Evolutionary conservation across 306 rosid genomes (phyloP), one percentile per base, ranked within the genome.

Genomic region (Pueraria montana): DNA sequence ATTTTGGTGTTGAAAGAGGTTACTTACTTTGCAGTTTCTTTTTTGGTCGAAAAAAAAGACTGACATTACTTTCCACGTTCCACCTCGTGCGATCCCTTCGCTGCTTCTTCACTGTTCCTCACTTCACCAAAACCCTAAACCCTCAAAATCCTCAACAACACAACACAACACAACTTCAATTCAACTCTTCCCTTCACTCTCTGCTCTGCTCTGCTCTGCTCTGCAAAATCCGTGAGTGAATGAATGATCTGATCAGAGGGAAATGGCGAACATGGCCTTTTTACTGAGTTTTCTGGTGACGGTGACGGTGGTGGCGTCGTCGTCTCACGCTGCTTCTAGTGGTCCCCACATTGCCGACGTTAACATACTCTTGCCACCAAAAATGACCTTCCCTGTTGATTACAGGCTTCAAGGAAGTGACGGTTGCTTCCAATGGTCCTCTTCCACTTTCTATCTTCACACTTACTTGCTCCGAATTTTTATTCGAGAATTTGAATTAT

Each of bases 321-420:
- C 80, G 24, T 87, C 50, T 11, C 36, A 86, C 82, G 76, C 97
- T 23, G 72, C 81, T 67, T 67, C 84, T 2, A 59, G 34, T 34
- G 97, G 99, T 2, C 99, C 98, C 7, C 99, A 96, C 91, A 92
- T 96, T 78, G 89, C 98, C 2, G 97, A 93, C 62, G 96, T 92
- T 61, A 95, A 95, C 62, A 69, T 95, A 34, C 91, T 95, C 0
- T 83, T 95, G 80, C 98, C 99, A 2, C 98, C 99, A 16, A 93
- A 84, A 80, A 90, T 93, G 93, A 90, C 98, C 7, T 76, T 85
- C 66, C 96, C 97, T 8, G 99, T 96, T 21, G 96, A 92, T 80
- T 91, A 93, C 65, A 78, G 94, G 87, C 94, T 96, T 62, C 94
- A 89, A 84, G 99, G 99, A 66, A 95, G 96, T 23, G 98, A 90